Percentiles rank a stretch among this genome's conserved stretches.
Conservation (phyloP, 768 basidiomycete species). For the Suillus clintonianus region DNA sequence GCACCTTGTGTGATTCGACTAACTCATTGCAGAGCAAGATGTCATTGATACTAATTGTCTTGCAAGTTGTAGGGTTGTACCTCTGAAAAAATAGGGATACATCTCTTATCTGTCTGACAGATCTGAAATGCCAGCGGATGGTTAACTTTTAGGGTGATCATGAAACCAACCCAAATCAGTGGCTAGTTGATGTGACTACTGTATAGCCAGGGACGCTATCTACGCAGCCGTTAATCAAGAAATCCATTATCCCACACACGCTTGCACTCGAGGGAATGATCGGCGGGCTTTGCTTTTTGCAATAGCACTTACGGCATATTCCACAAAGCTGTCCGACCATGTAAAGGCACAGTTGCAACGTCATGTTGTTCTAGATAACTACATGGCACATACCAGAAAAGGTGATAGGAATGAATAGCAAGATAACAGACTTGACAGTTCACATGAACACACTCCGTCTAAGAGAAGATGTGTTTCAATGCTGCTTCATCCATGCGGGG, state of each 20-base stretch:
- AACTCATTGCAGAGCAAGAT: background rate
- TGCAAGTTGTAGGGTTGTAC: background rate
- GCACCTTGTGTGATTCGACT: background rate
- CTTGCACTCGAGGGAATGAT: background rate
- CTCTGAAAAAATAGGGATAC: background rate
- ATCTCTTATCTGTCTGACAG: background rate
- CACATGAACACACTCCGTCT: background rate
- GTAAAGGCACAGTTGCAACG: background rate
- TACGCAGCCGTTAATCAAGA: background rate
- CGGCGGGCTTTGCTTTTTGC: background rate
- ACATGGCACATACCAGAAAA: background rate
- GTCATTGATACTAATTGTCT: background rate
- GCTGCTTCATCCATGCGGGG: constrained; percentile 36
- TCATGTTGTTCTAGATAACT: background rate
- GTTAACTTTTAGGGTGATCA: background rate
- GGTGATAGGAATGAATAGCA: background rate
- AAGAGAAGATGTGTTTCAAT: constrained; percentile 3
- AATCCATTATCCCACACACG: background rate
- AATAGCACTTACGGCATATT: no score
- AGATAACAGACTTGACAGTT: no score
- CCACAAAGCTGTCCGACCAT: background rate
- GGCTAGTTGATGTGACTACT: background rate
- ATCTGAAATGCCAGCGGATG: background rate
- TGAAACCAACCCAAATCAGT: background rate
- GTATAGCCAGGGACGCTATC: background rate